Percentiles rank a stretch among this genome's conserved stretches.
phyloP scores from a whole-genome alignment of 2,329 filamentous ascomycete species.

The Monilinia polystroma region DNA sequence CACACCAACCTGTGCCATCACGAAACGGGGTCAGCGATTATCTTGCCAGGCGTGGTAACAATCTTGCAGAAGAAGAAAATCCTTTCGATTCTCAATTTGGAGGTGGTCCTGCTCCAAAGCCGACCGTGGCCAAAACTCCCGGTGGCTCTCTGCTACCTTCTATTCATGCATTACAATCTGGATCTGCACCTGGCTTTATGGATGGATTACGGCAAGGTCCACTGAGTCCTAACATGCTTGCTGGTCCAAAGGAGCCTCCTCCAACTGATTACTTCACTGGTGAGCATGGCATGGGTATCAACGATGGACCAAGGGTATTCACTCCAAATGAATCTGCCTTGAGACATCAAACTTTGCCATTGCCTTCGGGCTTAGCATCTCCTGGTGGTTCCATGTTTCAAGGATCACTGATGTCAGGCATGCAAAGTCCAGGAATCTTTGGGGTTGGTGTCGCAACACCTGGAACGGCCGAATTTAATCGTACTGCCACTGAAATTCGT shows the following conservation, averaged over 20 bases:
- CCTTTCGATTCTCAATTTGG: slow-evolving; percentile 92
- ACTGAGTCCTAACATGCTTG: slow-evolving; percentile 94
- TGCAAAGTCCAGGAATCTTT: slow-evolving; percentile 79
- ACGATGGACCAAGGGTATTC: slow-evolving; percentile 54
- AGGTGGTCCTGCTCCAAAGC: slow-evolving; percentile 44
- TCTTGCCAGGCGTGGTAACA: slow-evolving; percentile 46
- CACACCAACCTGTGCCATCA: slow-evolving; percentile 48
- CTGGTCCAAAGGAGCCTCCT: slow-evolving; percentile 60
- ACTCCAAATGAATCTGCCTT: slow-evolving; percentile 95
- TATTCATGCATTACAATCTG: slow-evolving; percentile 87
- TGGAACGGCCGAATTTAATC: slow-evolving; percentile 88
- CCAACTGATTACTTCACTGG: slow-evolving; percentile 83
- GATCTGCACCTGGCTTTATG: slow-evolving; percentile 82
- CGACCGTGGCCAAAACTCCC: slow-evolving; percentile 69
- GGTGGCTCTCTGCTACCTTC: slow-evolving; percentile 77
- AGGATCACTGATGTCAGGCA: not conserved
- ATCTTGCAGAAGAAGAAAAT: slow-evolving; percentile 79
- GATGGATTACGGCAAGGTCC: slow-evolving; percentile 84
- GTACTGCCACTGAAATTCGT: slow-evolving; percentile 61
- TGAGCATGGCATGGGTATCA: slow-evolving; percentile 53
- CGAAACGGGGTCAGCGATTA: slow-evolving; percentile 62
- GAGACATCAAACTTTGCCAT: slow-evolving; percentile 51
- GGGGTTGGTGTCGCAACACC: slow-evolving; percentile 78
- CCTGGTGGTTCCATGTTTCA: slow-evolving; percentile 62
- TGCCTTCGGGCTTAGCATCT: slow-evolving; percentile 41